Evolutionary conservation across 2,329 filamentous ascomycete species (phyloP).

Genomic region (Colletotrichum cereale): DNA sequence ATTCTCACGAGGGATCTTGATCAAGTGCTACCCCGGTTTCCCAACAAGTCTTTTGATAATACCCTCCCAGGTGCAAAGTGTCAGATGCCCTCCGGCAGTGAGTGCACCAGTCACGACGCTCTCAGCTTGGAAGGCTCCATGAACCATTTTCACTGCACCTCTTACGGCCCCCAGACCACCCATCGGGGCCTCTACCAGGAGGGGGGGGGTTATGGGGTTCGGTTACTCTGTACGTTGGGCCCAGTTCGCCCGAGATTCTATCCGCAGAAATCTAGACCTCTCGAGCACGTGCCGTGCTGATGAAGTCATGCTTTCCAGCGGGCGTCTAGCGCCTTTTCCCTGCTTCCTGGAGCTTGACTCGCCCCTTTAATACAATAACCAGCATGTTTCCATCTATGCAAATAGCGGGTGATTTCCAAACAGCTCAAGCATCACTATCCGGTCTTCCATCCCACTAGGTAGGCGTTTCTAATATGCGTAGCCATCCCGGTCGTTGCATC

Average conservation of each 20-base stretch:
- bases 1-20: slow-evolving; percentile 36
- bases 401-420: not conserved
- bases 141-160: slow-evolving; percentile 2
- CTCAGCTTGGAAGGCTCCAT: slow-evolving; percentile 14
- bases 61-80: slow-evolving; percentile 10
- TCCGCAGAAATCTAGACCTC: slow-evolving; percentile 1
- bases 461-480: not conserved
- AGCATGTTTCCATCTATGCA: not conserved
- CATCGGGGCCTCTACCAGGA: slow-evolving; percentile 10
- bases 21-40: slow-evolving; percentile 37
- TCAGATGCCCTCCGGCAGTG: slow-evolving; percentile 34
- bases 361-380: not conserved
- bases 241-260: slow-evolving; percentile 27
- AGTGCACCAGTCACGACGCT: slow-evolving; percentile 26
- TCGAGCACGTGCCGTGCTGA: slow-evolving; percentile 33
- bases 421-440: not conserved
- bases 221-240: slow-evolving; percentile 6
- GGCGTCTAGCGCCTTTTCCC: not conserved
- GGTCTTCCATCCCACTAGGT: not conserved
- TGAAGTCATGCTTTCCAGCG: slow-evolving; percentile 27
- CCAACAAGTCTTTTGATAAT: slow-evolving; percentile 17
- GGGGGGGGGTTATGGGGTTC: slow-evolving; percentile 28
- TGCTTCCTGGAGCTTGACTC: not conserved
- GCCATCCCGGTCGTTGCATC: slow-evolving; percentile 8
- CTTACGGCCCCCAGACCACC: not conserved